These are phyloP conservation scores for Senecio squalidus DNA, from an alignment of 140 eudicot genomes.

Conservation along the genomic window DNA sequence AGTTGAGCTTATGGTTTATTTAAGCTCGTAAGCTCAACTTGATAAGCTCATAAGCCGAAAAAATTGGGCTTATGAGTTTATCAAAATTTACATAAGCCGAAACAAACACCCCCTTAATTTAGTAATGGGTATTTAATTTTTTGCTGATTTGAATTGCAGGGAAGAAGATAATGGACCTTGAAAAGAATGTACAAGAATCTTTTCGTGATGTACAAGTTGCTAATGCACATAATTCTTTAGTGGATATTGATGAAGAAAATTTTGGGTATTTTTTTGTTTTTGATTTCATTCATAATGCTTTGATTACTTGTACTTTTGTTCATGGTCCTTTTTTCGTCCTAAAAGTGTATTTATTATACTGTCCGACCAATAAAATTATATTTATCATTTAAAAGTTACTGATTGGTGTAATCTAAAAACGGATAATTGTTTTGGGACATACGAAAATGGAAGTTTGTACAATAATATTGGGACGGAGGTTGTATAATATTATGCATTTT, in stretches of 20 bases:
- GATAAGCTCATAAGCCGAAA: too few species aligned
- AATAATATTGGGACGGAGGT: too few species aligned
- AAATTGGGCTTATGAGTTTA: too few species aligned
- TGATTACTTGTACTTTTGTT: neutral
- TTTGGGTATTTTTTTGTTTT: conserved; percentile 28
- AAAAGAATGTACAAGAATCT: conserved; percentile 9
- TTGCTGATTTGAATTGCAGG: neutral
- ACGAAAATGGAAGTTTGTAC: too few species aligned
- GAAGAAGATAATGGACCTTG: neutral
- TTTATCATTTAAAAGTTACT: neutral
- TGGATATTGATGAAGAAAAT: conserved; percentile 19
- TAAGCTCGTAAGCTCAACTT: too few species aligned
- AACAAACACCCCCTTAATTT: too few species aligned
- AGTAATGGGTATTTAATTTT: neutral
- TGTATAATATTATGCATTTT: too few species aligned
- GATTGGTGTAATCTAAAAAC: too few species aligned
- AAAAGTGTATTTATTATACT: neutral
- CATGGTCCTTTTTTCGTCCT: too few species aligned
- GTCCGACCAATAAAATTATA: neutral
- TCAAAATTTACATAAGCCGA: too few species aligned
- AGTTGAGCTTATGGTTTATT: too few species aligned
- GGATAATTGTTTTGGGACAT: too few species aligned
- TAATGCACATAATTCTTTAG: conserved; percentile 15
- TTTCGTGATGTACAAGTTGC: conserved; percentile 2
- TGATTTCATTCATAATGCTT: conserved; percentile 2